These are phyloP conservation scores for Blastocystis sp. DNA, from an alignment of 352 stramenopile genomes.

Conservation along the genomic window DNA sequence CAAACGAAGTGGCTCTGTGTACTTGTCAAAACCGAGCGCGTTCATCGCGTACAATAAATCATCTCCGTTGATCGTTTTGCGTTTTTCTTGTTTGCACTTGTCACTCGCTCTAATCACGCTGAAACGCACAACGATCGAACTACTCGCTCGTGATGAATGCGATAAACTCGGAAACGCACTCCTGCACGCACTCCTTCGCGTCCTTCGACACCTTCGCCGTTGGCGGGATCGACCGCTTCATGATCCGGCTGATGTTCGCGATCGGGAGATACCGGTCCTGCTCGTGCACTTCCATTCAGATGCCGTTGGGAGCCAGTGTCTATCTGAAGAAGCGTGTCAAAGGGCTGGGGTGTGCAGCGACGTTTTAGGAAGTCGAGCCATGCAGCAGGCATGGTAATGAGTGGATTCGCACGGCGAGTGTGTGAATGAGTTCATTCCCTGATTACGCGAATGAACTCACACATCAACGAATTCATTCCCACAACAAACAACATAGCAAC, in stretches of 20 bases:
- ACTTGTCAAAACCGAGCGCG: constrained; percentile 98
- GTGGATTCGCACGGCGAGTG: too few species aligned
- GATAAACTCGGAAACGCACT: constrained; percentile 99
- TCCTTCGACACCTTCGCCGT: constrained; percentile 99
- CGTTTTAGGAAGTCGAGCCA: too few species aligned
- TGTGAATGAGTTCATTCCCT: background rate
- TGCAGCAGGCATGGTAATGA: too few species aligned
- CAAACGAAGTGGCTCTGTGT: constrained; percentile 97
- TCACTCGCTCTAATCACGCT: constrained; percentile 86
- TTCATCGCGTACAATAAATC: constrained; percentile 99
- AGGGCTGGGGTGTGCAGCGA: too few species aligned
- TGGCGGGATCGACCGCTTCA: constrained; percentile 96
- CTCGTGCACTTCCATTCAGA: constrained; percentile 84
- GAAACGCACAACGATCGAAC: background rate
- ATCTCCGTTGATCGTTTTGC: constrained; percentile 99
- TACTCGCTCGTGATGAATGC: constrained; percentile 95
- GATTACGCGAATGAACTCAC: background rate
- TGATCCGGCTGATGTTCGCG: constrained; percentile 98
- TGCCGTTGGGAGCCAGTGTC: too few species aligned
- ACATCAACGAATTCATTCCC: background rate
- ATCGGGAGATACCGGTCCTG: constrained; percentile 97
- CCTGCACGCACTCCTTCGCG: constrained; percentile 98
- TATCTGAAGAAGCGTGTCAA: too few species aligned
- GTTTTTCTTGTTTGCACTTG: constrained; percentile 98
- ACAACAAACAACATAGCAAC: background rate